Conservation (phyloP, 192 early-diverging fungal genomes). For the Irineochytrium annulatum region DNA sequence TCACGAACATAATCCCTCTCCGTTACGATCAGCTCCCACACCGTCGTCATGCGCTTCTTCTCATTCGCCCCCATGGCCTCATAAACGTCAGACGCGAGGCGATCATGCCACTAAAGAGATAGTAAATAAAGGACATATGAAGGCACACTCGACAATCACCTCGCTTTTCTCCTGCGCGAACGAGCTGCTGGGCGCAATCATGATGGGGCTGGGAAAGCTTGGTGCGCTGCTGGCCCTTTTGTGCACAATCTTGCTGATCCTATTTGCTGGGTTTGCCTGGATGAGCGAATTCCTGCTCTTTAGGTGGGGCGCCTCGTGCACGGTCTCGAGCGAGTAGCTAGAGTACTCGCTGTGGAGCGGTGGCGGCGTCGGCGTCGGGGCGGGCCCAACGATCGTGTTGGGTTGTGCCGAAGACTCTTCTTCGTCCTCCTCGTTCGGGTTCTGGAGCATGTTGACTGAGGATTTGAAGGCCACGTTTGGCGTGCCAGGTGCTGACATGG, state of each 20-base stretch:
- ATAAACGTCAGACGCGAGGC: conserved; percentile 9
- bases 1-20: conserved; percentile 54
- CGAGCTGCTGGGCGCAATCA: neutral
- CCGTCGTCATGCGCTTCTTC: conserved; percentile 36
- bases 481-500: conserved; percentile 21
- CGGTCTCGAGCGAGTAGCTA: neutral
- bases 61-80: conserved; percentile 25
- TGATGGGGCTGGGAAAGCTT: neutral
- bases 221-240: conserved; percentile 21
- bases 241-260: neutral
- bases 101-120: conserved; percentile 30
- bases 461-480: neutral
- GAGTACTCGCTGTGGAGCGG: too few species aligned
- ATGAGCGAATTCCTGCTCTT: neutral
- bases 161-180: neutral
- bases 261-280: neutral
- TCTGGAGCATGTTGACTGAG: neutral
- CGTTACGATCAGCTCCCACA: conserved; percentile 47
- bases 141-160: neutral
- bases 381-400: too few species aligned
- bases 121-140: neutral
- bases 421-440: neutral
- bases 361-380: too few species aligned
- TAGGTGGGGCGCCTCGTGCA: neutral
- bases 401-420: neutral